Evolutionary conservation across 2,329 filamentous ascomycete genomes (phyloP).

Genomic region (Aspergillus sp.): DNA sequence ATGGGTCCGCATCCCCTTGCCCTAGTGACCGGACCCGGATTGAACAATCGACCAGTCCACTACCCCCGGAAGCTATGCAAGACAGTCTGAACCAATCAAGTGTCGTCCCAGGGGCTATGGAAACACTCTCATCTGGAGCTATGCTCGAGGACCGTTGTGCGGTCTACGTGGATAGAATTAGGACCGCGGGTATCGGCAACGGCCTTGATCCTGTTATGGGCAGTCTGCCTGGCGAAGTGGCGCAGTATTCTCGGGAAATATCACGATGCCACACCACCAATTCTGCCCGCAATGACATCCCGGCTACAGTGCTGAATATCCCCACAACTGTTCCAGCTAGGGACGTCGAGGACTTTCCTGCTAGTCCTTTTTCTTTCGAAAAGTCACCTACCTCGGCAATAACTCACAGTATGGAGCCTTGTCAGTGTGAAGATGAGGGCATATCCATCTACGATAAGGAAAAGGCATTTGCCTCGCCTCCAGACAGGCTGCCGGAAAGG

Average conservation of each 20-base stretch:
- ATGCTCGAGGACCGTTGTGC: neutral
- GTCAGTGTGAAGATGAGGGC: conserved; percentile 26
- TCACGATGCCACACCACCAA: neutral
- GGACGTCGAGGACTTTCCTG: conserved; percentile 31
- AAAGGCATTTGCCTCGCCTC: conserved; percentile 6
- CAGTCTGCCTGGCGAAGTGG: neutral
- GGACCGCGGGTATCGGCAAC: neutral
- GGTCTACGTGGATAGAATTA: neutral
- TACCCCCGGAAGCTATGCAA: conserved; percentile 15
- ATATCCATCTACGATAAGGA: conserved; percentile 28
- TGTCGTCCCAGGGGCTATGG: neutral
- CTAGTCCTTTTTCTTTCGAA: conserved; percentile 42
- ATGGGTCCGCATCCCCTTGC: conserved; percentile 43
- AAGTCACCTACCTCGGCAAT: conserved; percentile 33
- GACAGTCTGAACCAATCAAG: neutral
- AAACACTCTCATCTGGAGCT: neutral
- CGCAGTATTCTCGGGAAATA: neutral
- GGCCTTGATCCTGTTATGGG: neutral
- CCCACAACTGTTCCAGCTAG: conserved; percentile 21
- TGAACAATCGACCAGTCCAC: conserved; percentile 17
- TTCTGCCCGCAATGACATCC: neutral
- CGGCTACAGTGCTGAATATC: conserved; percentile 24
- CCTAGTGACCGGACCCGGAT: conserved; percentile 39
- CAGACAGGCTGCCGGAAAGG: conserved; percentile 22
- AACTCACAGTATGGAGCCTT: conserved; percentile 16